Percentiles rank a stretch among this genome's conserved stretches.
These are phyloP conservation scores for Cladosporium sp. DNA, from an alignment of 2,329 filamentous ascomycete genomes.

Conservation along the genomic window DNA sequence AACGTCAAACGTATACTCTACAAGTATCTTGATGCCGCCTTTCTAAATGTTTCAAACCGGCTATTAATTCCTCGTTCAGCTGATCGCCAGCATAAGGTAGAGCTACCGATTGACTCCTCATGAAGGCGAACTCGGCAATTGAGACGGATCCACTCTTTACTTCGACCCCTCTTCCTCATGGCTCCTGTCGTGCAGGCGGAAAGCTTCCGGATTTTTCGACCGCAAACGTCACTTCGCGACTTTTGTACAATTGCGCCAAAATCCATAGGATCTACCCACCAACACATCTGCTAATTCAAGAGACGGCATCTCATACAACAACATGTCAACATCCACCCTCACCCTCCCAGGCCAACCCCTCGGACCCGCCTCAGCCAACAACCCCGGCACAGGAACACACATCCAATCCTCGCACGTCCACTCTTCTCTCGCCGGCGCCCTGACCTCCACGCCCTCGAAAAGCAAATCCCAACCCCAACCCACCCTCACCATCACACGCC, in stretches of 20 bases:
- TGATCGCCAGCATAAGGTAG: too few relatives aligned
- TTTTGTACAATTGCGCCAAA: not conserved
- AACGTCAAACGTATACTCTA: not conserved
- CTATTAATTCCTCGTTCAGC: too few relatives aligned
- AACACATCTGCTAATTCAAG: not conserved
- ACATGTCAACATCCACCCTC: slow-evolving; percentile 30
- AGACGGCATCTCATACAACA: not conserved
- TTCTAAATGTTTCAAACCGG: too few relatives aligned
- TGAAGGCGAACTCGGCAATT: not conserved
- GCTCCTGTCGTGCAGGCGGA: not conserved
- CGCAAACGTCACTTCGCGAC: not conserved
- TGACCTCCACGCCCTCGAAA: slow-evolving; percentile 33
- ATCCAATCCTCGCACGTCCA: slow-evolving; percentile 68
- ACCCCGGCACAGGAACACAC: slow-evolving; percentile 77
- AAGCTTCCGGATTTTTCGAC: not conserved
- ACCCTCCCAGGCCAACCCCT: slow-evolving; percentile 79
- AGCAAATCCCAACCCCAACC: slow-evolving; percentile 48
- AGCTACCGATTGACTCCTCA: too few relatives aligned
- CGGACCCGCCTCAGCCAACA: slow-evolving; percentile 59
- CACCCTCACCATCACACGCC: slow-evolving; percentile 34
- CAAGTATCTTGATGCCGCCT: too few relatives aligned
- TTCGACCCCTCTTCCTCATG: not conserved
- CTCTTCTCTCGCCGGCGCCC: slow-evolving; percentile 72
- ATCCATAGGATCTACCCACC: not conserved
- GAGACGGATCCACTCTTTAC: not conserved